Percentiles rank a stretch among this genome's conserved stretches.
phyloP scores from a whole-genome alignment of 208 protist species.

The Leishmania braziliensis region DNA sequence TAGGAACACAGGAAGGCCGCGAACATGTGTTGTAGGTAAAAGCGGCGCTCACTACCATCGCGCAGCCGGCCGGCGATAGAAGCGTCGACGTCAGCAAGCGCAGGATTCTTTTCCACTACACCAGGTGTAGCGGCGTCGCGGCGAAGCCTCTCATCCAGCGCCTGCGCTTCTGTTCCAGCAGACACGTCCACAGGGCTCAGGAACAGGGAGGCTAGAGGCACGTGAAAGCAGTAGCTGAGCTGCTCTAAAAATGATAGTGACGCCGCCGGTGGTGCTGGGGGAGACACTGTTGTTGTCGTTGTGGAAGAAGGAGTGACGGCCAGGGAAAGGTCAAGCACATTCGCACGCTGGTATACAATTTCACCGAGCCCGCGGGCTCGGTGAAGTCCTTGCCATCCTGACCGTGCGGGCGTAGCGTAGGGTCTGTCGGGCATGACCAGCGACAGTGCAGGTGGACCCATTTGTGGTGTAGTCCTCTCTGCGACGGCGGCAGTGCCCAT shows the following conservation, averaged over 20 bases:
- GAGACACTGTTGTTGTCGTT: neutral
- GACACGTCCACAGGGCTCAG: slow-evolving; percentile 21
- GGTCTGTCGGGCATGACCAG: neutral
- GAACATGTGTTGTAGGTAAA: slow-evolving; percentile 74
- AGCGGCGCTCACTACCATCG: slow-evolving; percentile 30
- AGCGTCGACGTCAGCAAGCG: neutral
- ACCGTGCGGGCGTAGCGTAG: too few relatives aligned
- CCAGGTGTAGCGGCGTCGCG: too few relatives aligned
- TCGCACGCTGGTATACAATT: neutral
- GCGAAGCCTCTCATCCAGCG: neutral
- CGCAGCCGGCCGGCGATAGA: neutral
- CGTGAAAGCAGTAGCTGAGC: slow-evolving; percentile 51
- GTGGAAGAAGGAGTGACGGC: neutral
- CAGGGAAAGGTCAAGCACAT: neutral
- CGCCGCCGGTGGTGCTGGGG: neutral
- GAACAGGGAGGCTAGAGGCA: slow-evolving; percentile 63
- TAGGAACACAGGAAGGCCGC: slow-evolving; percentile 41
- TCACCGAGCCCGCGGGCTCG: neutral
- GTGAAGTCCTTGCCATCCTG: neutral
- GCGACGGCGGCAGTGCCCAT: neutral
- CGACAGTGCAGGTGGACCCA: neutral
- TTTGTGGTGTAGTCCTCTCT: neutral
- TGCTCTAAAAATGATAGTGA: slow-evolving; percentile 4
- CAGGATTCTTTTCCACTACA: neutral
- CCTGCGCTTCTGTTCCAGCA: neutral